These are phyloP conservation scores for Coccinonectria pachysandricola DNA, from an alignment of 2,329 filamentous ascomycete species.

Conservation along the genomic window DNA sequence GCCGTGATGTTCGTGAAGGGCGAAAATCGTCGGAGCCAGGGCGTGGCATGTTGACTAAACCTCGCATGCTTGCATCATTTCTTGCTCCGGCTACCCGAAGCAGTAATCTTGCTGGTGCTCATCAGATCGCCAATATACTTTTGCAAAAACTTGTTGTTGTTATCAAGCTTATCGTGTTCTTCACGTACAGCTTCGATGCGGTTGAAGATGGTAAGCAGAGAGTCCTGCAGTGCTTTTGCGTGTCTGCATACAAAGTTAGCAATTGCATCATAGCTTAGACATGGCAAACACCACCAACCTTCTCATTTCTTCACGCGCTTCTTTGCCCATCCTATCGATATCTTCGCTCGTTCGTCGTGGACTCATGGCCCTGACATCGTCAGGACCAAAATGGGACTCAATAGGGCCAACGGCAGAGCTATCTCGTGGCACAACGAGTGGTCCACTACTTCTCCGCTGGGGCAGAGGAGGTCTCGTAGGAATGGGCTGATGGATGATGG, in stretches of 20 bases:
- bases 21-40: neutral
- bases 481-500: conserved; percentile 38
- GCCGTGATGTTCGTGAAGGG: neutral
- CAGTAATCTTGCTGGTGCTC: conserved; percentile 67
- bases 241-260: conserved; percentile 46
- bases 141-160: conserved; percentile 92
- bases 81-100: conserved; percentile 40
- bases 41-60: neutral
- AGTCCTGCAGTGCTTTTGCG: conserved; percentile 79
- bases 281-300: no score
- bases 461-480: conserved; percentile 56
- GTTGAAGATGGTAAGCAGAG: conserved; percentile 79
- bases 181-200: conserved; percentile 89
- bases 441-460: conserved; percentile 69
- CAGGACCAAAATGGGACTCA: conserved; percentile 68
- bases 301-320: conserved; percentile 59
- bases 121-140: conserved; percentile 97
- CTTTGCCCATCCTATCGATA: conserved; percentile 74
- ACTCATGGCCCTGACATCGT: conserved; percentile 91
- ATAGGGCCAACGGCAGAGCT: conserved; percentile 61
- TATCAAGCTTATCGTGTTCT: conserved; percentile 94
- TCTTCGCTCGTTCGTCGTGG: conserved; percentile 84
- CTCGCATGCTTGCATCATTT: conserved; percentile 31
- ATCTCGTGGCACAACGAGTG: conserved; percentile 72
- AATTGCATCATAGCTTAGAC: no score